These are phyloP conservation scores for Suhomyces tanzawaensis DNA, from an alignment of 805 yeast genomes.

Conservation along the genomic window DNA sequence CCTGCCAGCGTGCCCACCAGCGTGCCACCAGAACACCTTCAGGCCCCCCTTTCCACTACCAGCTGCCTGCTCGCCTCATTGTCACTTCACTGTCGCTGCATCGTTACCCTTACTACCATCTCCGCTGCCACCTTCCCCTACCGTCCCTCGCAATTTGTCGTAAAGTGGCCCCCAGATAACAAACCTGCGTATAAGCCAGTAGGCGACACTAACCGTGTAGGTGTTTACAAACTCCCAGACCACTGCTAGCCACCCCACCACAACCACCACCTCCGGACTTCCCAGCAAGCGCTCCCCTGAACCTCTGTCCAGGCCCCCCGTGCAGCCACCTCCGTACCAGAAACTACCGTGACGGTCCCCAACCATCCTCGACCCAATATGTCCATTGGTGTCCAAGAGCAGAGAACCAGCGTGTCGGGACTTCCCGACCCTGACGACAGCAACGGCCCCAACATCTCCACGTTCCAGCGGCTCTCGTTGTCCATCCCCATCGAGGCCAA, in stretches of 20 bases:
- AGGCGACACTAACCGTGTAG: background rate
- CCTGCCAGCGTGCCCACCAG: background rate
- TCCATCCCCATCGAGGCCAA: constrained; percentile 27
- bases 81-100: background rate
- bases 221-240: background rate
- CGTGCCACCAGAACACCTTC: background rate
- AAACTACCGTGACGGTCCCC: no score
- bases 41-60: background rate
- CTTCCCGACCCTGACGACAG: background rate
- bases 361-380: background rate
- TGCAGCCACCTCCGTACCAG: background rate
- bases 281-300: no score
- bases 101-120: no score
- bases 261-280: no score
- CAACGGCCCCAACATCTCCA: constrained; percentile 1
- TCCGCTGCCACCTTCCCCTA: background rate
- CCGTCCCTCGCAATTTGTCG: background rate
- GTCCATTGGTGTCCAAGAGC: background rate
- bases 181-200: background rate
- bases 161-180: background rate
- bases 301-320: no score
- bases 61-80: background rate
- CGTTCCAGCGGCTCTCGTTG: constrained; percentile 24
- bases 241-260: no score
- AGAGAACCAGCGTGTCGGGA: background rate